Evolutionary conservation across 129 eudicot species (phyloP).

Genomic region (Tagetes erecta): DNA sequence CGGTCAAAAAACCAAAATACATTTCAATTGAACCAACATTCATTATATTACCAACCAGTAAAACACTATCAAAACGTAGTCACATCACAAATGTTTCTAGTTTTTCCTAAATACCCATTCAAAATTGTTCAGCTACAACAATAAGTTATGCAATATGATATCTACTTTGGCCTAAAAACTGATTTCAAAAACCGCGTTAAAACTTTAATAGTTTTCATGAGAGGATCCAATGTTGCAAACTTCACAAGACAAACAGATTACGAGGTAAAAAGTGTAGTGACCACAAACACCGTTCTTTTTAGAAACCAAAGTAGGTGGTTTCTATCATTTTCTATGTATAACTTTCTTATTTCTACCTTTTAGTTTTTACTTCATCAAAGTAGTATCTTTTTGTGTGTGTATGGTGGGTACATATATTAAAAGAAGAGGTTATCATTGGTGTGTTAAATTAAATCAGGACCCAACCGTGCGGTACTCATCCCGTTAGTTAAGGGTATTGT

Average conservation of each 20-base stretch:
- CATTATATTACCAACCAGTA: too few relatives aligned
- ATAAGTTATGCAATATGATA: too few relatives aligned
- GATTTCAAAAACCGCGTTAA: neutral
- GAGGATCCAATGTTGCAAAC: neutral
- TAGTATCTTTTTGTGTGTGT: constrained; percentile 3
- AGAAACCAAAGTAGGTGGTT: neutral
- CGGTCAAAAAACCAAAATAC: too few relatives aligned
- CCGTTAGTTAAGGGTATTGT: constrained; percentile 71
- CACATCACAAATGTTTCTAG: too few relatives aligned
- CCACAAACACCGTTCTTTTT: neutral
- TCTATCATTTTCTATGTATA: too few relatives aligned
- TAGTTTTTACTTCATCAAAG: constrained; percentile 21
- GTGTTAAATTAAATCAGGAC: constrained; percentile 45
- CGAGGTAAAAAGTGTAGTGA: neutral
- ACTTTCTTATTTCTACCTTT: too few relatives aligned
- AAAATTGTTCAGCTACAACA: too few relatives aligned
- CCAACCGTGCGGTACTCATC: constrained; percentile 49
- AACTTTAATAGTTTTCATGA: neutral
- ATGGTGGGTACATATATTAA: constrained; percentile 28
- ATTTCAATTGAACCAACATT: too few relatives aligned
- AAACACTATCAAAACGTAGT: too few relatives aligned
- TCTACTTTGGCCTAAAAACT: too few relatives aligned
- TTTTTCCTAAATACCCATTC: too few relatives aligned
- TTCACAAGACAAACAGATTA: neutral
- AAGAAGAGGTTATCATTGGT: constrained; percentile 18